Percentiles rank a stretch among this genome's conserved stretches.
These are phyloP conservation scores for Clonostachys solani DNA, from an alignment of 2,329 filamentous ascomycete genomes.

Conservation along the genomic window DNA sequence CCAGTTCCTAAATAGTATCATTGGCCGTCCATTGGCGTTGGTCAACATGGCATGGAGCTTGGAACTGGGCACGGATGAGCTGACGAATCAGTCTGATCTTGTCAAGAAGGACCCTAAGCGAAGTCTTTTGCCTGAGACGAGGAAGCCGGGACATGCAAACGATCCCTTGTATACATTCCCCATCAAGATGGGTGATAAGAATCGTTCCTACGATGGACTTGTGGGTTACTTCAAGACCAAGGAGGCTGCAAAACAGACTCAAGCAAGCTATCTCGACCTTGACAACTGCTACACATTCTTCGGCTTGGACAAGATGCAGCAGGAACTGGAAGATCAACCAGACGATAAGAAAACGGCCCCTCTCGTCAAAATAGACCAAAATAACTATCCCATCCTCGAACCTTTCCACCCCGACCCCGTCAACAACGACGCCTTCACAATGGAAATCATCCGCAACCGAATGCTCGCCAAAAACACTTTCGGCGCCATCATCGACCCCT, in stretches of 20 bases:
- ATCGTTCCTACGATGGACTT: constrained; percentile 27
- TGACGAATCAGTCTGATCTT: not conserved
- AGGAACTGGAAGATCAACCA: constrained; percentile 3
- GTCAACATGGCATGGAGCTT: constrained; percentile 31
- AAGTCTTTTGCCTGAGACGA: not conserved
- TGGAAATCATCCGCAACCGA: not conserved
- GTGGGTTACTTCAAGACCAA: constrained; percentile 29
- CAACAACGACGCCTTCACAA: not conserved
- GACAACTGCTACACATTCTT: constrained; percentile 18
- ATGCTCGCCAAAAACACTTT: constrained; percentile 11
- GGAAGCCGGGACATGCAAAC: too few relatives aligned
- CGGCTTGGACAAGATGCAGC: too few relatives aligned
- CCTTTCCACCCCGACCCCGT: constrained; percentile 1
- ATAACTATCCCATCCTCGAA: constrained; percentile 12
- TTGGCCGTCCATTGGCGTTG: constrained; percentile 35
- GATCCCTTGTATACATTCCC: too few relatives aligned
- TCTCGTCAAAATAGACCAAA: not conserved
- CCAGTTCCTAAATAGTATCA: constrained; percentile 23
- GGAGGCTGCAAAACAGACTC: too few relatives aligned
- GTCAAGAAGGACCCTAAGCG: too few relatives aligned
- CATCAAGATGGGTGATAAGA: constrained; percentile 27
- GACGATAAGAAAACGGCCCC: constrained; percentile 1
- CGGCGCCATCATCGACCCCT: constrained; percentile 29
- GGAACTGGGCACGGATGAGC: constrained; percentile 19
- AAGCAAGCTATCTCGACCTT: too few relatives aligned